phyloP scores from a whole-genome alignment of 495 filamentous ascomycete genomes.

The Chlorociboria aeruginascens region DNA sequence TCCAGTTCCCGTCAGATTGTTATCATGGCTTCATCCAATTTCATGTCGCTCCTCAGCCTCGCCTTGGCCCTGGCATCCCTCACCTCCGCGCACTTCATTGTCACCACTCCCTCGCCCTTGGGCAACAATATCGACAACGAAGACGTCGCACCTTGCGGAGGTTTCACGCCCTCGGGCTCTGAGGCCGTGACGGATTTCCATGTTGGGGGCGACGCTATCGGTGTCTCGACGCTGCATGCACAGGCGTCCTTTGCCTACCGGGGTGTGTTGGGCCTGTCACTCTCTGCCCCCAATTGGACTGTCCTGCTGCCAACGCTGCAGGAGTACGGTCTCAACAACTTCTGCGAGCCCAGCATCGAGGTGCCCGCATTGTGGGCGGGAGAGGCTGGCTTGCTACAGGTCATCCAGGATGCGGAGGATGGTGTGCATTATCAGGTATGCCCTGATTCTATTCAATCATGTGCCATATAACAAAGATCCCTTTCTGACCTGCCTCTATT shows the following conservation, averaged over 20 bases:
- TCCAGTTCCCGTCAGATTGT: neutral
- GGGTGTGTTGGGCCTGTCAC: conserved; percentile 11
- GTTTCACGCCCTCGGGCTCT: conserved; percentile 14
- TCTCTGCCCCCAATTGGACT: too few relatives aligned
- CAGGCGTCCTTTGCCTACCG: conserved; percentile 16
- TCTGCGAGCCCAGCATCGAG: conserved; percentile 13
- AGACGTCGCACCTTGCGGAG: conserved; percentile 2
- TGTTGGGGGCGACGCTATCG: conserved; percentile 16
- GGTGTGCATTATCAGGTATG: conserved; percentile 18
- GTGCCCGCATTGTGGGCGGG: conserved; percentile 16
- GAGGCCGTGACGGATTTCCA: conserved; percentile 16
- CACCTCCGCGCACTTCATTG: conserved; percentile 1
- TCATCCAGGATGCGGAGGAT: conserved; percentile 19
- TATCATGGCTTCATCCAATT: neutral
- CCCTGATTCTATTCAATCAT: too few relatives aligned
- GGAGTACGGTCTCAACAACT: conserved; percentile 17
- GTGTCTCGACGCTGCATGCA: conserved; percentile 14
- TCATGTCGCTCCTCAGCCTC: neutral
- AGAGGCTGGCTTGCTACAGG: conserved; percentile 13
- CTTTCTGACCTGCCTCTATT: neutral
- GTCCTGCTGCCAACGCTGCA: conserved; percentile 8
- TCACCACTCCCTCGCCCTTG: neutral
- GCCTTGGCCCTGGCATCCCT: neutral
- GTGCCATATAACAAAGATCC: neutral
- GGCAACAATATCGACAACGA: conserved; percentile 3